A percentile compares a stretch with the other conserved stretches of the same genome.
Conservation (phyloP, 768 basidiomycete genomes). For the Tubosaeta sp. region DNA sequence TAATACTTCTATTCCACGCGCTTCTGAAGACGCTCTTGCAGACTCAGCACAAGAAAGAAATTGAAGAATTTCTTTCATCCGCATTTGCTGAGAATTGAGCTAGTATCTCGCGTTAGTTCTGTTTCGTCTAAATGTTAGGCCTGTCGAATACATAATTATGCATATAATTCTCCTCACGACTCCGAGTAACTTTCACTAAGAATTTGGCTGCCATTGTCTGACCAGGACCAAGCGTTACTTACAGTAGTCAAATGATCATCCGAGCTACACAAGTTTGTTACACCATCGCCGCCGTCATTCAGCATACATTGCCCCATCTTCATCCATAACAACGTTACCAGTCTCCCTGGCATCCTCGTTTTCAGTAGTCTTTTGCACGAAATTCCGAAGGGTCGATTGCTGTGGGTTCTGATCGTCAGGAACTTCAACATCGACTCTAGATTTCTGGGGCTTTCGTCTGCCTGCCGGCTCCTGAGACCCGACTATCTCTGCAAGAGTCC, state of each 20-base stretch:
- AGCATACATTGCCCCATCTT: constrained; percentile 57
- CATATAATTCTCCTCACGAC: not conserved
- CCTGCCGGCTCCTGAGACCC: constrained; percentile 47
- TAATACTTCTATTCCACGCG: not conserved
- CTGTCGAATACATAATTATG: constrained; percentile 6
- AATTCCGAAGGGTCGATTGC: constrained; percentile 46
- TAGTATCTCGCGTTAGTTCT: not conserved
- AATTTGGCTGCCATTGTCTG: no score
- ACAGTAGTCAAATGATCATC: not conserved
- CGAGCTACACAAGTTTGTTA: not conserved
- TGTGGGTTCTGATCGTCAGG: constrained; percentile 17
- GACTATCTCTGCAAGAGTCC: constrained; percentile 47
- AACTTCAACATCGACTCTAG: constrained; percentile 12
- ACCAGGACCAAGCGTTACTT: no score
- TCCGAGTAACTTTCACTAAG: no score
- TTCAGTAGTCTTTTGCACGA: constrained; percentile 34
- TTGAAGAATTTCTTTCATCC: constrained; percentile 63
- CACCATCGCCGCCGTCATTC: constrained; percentile 17
- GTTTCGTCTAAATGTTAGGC: not conserved
- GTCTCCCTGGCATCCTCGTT: constrained; percentile 20
- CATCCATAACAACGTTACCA: constrained; percentile 46
- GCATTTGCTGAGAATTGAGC: constrained; percentile 45
- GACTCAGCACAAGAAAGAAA: constrained; percentile 87
- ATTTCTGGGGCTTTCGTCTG: constrained; percentile 41
- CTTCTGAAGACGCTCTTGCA: constrained; percentile 24